Evolutionary conservation across 352 stramenopile species (phyloP).

Genomic region (Phytophthora meadii): DNA sequence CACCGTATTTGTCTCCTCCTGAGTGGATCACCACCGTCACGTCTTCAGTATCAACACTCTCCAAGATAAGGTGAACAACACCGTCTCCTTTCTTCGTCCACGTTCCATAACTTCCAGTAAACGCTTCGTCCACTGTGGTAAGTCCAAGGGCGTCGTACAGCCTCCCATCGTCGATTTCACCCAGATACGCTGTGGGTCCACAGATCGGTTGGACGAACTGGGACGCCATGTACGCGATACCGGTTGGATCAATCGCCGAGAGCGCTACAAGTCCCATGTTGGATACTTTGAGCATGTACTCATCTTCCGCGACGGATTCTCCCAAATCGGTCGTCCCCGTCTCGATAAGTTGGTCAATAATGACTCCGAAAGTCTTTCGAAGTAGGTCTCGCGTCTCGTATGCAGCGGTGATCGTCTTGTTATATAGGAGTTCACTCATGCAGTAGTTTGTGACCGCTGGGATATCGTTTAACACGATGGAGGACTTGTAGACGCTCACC

Average conservation of each 20-base stretch:
- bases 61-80: slow-evolving; percentile 25
- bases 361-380: slow-evolving; percentile 29
- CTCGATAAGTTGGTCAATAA: slow-evolving; percentile 27
- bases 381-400: slow-evolving; percentile 30
- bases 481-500: slow-evolving; percentile 29
- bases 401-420: slow-evolving; percentile 19
- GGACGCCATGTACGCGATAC: slow-evolving; percentile 42
- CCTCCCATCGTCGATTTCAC: slow-evolving; percentile 40
- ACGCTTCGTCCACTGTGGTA: slow-evolving; percentile 34
- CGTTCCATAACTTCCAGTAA: slow-evolving; percentile 31
- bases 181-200: slow-evolving; percentile 35
- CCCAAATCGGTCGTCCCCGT: slow-evolving; percentile 22
- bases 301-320: slow-evolving; percentile 28
- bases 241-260: slow-evolving; percentile 44
- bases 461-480: slow-evolving; percentile 33
- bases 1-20: slow-evolving; percentile 27
- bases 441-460: slow-evolving; percentile 29
- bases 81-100: slow-evolving; percentile 40
- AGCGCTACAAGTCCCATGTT: slow-evolving; percentile 44
- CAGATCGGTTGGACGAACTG: slow-evolving; percentile 51
- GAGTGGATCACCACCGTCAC: slow-evolving; percentile 30
- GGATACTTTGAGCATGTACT: slow-evolving; percentile 44
- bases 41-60: slow-evolving; percentile 28
- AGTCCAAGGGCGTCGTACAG: slow-evolving; percentile 24
- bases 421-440: slow-evolving; percentile 19